Evolutionary conservation across 345 rosid species (phyloP).

Genomic region (Microcos paniculata): DNA sequence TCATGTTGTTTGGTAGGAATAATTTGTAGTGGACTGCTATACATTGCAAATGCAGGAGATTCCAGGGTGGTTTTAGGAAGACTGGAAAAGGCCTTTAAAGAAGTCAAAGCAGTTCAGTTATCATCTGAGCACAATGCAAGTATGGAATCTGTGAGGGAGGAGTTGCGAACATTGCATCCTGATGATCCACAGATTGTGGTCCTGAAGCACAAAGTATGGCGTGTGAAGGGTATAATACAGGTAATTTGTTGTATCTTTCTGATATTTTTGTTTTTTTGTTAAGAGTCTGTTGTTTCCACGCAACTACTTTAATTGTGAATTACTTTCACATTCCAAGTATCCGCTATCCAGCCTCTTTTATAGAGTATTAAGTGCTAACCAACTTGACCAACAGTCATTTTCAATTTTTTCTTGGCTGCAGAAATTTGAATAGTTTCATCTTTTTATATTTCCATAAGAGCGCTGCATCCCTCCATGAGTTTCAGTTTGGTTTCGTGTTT

Average conservation of each 20-base stretch:
- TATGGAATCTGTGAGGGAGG: conserved; percentile 85
- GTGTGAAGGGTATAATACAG: conserved; percentile 97
- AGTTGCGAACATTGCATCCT: conserved; percentile 84
- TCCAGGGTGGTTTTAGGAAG: conserved; percentile 89
- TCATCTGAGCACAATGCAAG: conserved; percentile 93
- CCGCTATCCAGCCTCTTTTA: neutral
- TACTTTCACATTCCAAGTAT: conserved; percentile 8
- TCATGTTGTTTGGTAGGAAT: conserved; percentile 92
- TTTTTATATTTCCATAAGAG: neutral
- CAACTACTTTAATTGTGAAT: neutral
- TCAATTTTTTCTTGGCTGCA: neutral
- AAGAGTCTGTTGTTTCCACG: conserved; percentile 1
- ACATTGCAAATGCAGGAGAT: conserved; percentile 95
- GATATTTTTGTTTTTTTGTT: neutral
- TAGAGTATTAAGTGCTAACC: neutral
- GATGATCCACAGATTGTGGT: conserved; percentile 91
- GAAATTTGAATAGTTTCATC: neutral
- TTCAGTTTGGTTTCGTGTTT: neutral
- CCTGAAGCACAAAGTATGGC: conserved; percentile 95
- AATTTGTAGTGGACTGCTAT: conserved; percentile 69
- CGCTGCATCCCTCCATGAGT: too few relatives aligned
- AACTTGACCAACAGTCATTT: neutral
- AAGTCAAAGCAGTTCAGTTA: conserved; percentile 77
- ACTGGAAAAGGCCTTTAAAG: conserved; percentile 46
- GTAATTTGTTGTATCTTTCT: conserved; percentile 29